Conservation (phyloP, 2,329 filamentous ascomycete genomes). For the Orbilia javanica region DNA sequence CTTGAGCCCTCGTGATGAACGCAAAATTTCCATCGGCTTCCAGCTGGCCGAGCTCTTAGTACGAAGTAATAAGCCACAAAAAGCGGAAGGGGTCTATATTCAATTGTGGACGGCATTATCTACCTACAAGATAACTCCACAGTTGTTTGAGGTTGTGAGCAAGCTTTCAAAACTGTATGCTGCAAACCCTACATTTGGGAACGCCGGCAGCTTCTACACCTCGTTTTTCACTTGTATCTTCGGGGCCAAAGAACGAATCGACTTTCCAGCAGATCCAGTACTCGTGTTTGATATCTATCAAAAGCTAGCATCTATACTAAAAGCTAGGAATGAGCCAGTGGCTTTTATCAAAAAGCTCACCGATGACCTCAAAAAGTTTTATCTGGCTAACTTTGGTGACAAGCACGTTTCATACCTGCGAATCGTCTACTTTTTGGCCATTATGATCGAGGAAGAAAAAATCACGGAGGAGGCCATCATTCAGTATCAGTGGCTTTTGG, state of each 20-base stretch:
- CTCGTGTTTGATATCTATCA: not conserved
- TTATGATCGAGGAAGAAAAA: slow-evolving; percentile 1
- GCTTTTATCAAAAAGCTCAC: not conserved
- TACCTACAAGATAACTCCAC: not conserved
- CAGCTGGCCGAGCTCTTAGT: not conserved
- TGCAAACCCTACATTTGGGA: not conserved
- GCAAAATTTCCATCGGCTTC: not conserved
- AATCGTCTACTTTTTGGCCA: not conserved
- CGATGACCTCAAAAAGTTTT: not conserved
- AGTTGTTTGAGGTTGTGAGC: not conserved
- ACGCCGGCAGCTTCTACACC: not conserved
- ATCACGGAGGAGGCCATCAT: not conserved
- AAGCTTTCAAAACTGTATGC: not conserved
- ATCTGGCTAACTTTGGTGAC: not conserved
- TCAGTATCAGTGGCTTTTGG: slow-evolving; percentile 5
- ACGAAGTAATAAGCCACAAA: not conserved
- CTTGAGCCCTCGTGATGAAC: not conserved
- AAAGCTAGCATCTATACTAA: not conserved
- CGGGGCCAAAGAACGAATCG: not conserved
- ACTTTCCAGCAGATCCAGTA: not conserved
- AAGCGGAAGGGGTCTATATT: not conserved
- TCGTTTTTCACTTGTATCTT: not conserved
- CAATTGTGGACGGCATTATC: not conserved
- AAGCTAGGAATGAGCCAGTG: not conserved
- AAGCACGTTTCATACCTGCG: slow-evolving; percentile 7